Conservation (phyloP, 2,329 filamentous ascomycete species). For the Aspergillus sojae region DNA sequence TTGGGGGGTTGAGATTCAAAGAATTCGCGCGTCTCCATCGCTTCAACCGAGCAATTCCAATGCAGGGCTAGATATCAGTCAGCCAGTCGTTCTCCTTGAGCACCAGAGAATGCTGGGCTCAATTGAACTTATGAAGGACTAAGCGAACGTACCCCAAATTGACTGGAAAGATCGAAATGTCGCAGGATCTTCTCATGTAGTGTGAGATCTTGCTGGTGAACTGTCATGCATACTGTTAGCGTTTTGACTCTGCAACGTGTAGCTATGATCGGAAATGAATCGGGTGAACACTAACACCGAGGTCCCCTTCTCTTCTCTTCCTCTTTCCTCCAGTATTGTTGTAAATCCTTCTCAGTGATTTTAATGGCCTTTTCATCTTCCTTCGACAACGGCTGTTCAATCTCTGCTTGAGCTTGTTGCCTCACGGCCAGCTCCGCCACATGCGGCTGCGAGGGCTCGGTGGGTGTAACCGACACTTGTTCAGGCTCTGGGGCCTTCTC, state of each 20-base stretch:
- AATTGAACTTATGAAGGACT: background rate
- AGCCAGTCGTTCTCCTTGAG: conserved; percentile 6
- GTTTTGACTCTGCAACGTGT: background rate
- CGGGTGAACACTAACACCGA: conserved; percentile 45
- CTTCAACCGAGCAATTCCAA: conserved; percentile 78
- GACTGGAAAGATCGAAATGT: conserved; percentile 88
- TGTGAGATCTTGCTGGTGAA: conserved; percentile 76
- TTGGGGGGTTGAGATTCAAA: conserved; percentile 81
- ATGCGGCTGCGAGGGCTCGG: conserved; percentile 32
- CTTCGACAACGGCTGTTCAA: conserved; percentile 34
- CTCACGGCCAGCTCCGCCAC: conserved; percentile 41
- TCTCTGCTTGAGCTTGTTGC: conserved; percentile 53
- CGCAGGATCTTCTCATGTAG: conserved; percentile 82
- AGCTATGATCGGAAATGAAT: background rate
- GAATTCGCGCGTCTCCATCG: conserved; percentile 85
- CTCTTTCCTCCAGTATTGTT: conserved; percentile 74
- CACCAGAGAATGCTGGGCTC: background rate
- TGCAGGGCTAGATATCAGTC: conserved; percentile 68
- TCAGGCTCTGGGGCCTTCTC: conserved; percentile 30
- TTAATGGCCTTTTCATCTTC: conserved; percentile 58
- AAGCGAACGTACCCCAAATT: conserved; percentile 78
- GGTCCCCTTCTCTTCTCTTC: conserved; percentile 69
- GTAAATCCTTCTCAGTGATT: conserved; percentile 69
- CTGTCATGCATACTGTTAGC: conserved; percentile 33
- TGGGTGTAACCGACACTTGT: conserved; percentile 27